Base-by-base conservation (phyloP, 140 eudicot genomes). In the Flaveria floridana region DNA sequence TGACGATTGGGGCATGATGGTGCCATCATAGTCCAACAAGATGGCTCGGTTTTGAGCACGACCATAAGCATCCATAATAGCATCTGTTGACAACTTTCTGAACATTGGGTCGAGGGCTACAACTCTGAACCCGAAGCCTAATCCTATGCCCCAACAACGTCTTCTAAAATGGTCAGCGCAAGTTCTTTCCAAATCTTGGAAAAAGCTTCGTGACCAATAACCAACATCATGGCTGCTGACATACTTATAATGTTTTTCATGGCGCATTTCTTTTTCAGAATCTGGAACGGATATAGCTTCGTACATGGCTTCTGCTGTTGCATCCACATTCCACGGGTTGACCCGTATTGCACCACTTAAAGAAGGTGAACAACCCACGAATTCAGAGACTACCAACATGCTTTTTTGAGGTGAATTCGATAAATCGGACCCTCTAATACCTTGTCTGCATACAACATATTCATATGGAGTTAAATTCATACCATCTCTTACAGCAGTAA, bases 281-380 rank as follows among this genome's bases (percentile, higher is more conserved):
- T 85, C 89, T 0, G 84, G 69, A 66, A 72, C 50, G 1, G 89
- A 73, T 26, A 85, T 80, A 2, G 89, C 85, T 30, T 85, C 89
- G 20, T 85, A 76, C 83, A 85, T 57, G 25, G 89, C 89, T 76
- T 85, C 89, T 13, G 89, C 86, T 0, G 89, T 85, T 18, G 89
- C 74, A n/a, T 85, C 89, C 41, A 85, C 83, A 3, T 85, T 85
- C 89, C 89, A 85, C 7, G 89, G 89, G 83, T 85, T 85, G 70
- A 82, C 86, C 37, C 89, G 86, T 51, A 85, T 85, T 6, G 89
- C 89, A 15, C 89, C 89, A 50, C 89, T 85, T 61, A 85, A 71
- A 1, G 89, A 85, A 68, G 89, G 89, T 12, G 89, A 85, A 68
- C 89, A 85, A 7, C 88, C 88, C 18, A 84, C 82, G 7, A 84